These are phyloP conservation scores for Candida lessepsii DNA, from an alignment of 805 yeast species.

Conservation along the genomic window DNA sequence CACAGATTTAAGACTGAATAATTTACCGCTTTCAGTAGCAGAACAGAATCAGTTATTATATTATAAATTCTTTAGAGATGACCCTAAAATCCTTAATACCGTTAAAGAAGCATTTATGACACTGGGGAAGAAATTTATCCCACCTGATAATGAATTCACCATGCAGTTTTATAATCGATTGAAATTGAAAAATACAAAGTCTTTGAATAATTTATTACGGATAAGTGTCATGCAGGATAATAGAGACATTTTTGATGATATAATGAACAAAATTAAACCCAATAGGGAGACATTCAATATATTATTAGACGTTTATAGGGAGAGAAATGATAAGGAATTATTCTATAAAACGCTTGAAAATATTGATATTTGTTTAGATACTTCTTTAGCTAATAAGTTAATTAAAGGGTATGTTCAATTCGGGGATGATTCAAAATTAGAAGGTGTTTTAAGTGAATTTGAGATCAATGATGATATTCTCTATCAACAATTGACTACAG, in stretches of 20 bases:
- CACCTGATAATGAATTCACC: conserved; percentile 17
- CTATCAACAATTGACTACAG: conserved; percentile 8
- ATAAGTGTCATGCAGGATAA: conserved; percentile 26
- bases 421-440: conserved; percentile 1
- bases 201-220: conserved; percentile 13
- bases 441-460: background rate
- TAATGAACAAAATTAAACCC: conserved; percentile 13
- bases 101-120: conserved; percentile 8
- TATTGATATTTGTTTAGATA: conserved; percentile 11
- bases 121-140: background rate
- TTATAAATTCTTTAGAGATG: conserved; percentile 32
- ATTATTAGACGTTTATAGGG: background rate
- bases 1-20: conserved; percentile 25
- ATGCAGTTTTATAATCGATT: conserved; percentile 21
- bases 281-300: conserved; percentile 12
- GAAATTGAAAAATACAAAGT: conserved; percentile 9
- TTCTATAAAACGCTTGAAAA: background rate
- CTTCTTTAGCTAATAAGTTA: conserved; percentile 10
- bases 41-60: conserved; percentile 32
- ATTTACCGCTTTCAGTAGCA: conserved; percentile 26
- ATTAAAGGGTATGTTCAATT: conserved; percentile 11
- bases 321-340: background rate
- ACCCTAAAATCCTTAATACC: conserved; percentile 19
- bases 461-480: conserved; percentile 1
- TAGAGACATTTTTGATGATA: conserved; percentile 21